Evolutionary conservation across 306 rosid species (phyloP), one percentile per base, ranked within the genome.

Genomic region (Crataegus laevigata): DNA sequence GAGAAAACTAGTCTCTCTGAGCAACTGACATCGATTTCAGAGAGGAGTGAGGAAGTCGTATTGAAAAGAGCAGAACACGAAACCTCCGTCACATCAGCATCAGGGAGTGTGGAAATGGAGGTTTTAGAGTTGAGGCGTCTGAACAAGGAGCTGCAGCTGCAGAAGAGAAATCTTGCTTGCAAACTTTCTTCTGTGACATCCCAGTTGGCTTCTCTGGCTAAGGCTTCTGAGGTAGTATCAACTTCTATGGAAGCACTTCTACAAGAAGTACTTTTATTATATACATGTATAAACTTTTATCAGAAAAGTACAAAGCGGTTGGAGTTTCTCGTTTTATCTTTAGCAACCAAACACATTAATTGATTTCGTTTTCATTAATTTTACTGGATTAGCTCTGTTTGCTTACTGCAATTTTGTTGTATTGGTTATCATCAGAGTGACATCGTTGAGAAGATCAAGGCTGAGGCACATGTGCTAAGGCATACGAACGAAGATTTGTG

Each of bases 91-190:
- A 26, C 66, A 70, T 29, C 55, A 21, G 66, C 78, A 0, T 65
- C 84, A 12, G 82, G 81, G 66, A 83, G 81, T 72, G 85, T 83
- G 73, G 98, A 94, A 77, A 86, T 94, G 63, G 97, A 94, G 61
- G 93, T 94, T 77, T 90, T 94, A 26, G 97, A 94, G 75, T 76
- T 94, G 87, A 90, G 96, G 83, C 85, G 98, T 26, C 58, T 94
- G 69, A 94, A 91, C 75, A 94, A 90, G 88, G 98, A 94, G 86
- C 86, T 94, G 18, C 98, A 94, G 85, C 86, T 94, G 80, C 91
- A 91, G 84, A 94, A 94, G 86, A 86, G 98, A 74, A 90, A 82
- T 68, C 94, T 90, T 71, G 76, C 94, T 80, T 88, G 97, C 72
- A 87, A 88, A 64, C 85, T 94, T 55, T 73, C 97, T 68, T 81